Base-by-base conservation (phyloP, 1,284 basidiomycete genomes). In the Sphaerobolus stellatus region DNA sequence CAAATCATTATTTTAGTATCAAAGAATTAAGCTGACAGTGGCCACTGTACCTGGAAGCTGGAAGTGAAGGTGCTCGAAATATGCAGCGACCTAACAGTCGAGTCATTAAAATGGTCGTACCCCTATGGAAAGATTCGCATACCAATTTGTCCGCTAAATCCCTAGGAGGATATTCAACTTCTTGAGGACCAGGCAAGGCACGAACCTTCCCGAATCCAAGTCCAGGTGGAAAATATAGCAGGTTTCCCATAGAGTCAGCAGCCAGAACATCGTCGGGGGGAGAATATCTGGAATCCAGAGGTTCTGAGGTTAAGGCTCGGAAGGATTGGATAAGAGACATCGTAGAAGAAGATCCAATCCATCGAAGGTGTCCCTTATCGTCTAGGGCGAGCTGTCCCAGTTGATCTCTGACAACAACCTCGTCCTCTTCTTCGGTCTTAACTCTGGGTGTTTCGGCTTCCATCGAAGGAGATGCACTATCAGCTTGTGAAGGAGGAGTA, bases 311-410 rank as follows among this genome's bases (percentile, higher is more conserved):
- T 58, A 88, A 69, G 43, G 85, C 82, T 55, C 83, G 84, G 74
- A 94, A 94, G 4, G 89, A 91, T 66, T 94, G 90, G 52, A 94
- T 91, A 60, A 94, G 80, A 8, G 91, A 90, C 83, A 94, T 88
- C 9, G 92, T 92, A 25, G 90, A 93, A 8, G 91, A 93, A 46
- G 90, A 88, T 30, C 92, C 92, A 62, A 94, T 94, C 92, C 92
- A 94, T 58, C 92, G 84, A 75, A 90, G 84, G 69, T 93, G 91
- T 22, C 92, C 92, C 62, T 92, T 86, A 68, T 94, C 92, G 64
- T 94, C 92, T 45, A 92, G 77, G 25, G 90, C 88, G 54, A 94
- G 81, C 66, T 93, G 91, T 20, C 91, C 92, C 64, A 91, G 87
- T 25, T 87, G 84, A 66, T 92, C 89, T 61, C 81, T 83, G 60